A percentile compares a stretch with the other conserved stretches of the same genome.
Conservation (phyloP, 306 rosid genomes). For the Phaseolus lunatus region DNA sequence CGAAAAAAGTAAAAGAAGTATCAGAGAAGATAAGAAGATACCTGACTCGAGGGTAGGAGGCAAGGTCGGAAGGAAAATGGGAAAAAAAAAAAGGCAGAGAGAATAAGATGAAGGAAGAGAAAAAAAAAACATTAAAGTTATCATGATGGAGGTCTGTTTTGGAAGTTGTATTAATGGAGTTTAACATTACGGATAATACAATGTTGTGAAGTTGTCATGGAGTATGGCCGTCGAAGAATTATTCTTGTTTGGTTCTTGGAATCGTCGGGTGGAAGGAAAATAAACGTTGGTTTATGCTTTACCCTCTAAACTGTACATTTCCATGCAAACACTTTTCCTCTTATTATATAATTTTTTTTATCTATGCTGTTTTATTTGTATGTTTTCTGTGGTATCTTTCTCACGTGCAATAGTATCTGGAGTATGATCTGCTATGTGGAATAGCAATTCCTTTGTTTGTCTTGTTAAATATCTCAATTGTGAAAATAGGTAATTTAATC, state of each 20-base stretch:
- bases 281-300: neutral
- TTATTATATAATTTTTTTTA: too few relatives aligned
- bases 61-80: conserved; percentile 13
- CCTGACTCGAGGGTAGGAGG: conserved; percentile 26
- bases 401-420: too few relatives aligned
- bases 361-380: neutral
- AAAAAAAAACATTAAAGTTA: conserved; percentile 35
- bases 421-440: too few relatives aligned
- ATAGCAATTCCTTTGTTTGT: too few relatives aligned
- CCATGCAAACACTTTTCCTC: neutral
- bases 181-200: conserved; percentile 41
- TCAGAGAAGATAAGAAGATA: conserved; percentile 34
- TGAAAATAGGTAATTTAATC: neutral
- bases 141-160: neutral
- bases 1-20: neutral
- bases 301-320: neutral
- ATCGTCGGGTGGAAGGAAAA: conserved; percentile 8
- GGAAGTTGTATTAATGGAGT: conserved; percentile 32
- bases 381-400: neutral
- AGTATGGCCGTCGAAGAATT: conserved; percentile 39
- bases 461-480: neutral
- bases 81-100: conserved; percentile 20
- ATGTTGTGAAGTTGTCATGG: conserved; percentile 45
- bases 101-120: conserved; percentile 12
- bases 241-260: conserved; percentile 36